A percentile compares a stretch with the other conserved stretches of the same genome.
Evolutionary conservation across 2,329 filamentous ascomycete species (phyloP).

Genomic region (Ophiostoma perfectum): DNA sequence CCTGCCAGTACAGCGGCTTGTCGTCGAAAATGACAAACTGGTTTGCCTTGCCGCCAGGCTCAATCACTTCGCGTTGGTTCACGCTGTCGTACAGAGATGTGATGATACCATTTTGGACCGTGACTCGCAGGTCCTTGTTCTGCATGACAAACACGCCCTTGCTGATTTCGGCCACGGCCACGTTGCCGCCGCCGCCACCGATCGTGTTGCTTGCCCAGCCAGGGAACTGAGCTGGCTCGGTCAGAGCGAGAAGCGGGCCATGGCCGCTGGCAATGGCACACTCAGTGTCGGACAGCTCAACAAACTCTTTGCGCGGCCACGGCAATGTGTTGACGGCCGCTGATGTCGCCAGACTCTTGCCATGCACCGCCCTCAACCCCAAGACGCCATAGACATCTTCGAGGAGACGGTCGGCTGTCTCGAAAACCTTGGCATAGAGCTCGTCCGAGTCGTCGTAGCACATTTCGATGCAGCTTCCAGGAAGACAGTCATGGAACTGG

Average conservation of each 20-base stretch:
- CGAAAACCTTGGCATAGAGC: conserved; percentile 78
- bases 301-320: conserved; percentile 73
- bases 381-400: conserved; percentile 64
- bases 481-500: conserved; percentile 96
- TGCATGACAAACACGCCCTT: conserved; percentile 68
- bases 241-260: conserved; percentile 47
- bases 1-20: conserved; percentile 95
- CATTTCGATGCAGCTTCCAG: conserved; percentile 94
- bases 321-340: conserved; percentile 69
- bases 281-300: conserved; percentile 54
- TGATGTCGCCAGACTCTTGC: conserved; percentile 31
- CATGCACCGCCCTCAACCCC: conserved; percentile 54
- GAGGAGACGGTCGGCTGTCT: conserved; percentile 66
- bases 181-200: not conserved
- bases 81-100: conserved; percentile 75
- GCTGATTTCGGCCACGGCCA: conserved; percentile 21
- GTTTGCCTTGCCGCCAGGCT: conserved; percentile 70
- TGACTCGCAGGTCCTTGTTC: conserved; percentile 70
- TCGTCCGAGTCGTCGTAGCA: conserved; percentile 93
- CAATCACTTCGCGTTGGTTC: conserved; percentile 70
- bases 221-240: not conserved
- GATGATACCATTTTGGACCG: conserved; percentile 69
- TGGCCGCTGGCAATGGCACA: conserved; percentile 53
- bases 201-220: not conserved
- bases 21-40: conserved; percentile 95